These are phyloP conservation scores for Nymphaea colorata DNA, from an alignment of 164 flowering plant species.

Conservation along the genomic window DNA sequence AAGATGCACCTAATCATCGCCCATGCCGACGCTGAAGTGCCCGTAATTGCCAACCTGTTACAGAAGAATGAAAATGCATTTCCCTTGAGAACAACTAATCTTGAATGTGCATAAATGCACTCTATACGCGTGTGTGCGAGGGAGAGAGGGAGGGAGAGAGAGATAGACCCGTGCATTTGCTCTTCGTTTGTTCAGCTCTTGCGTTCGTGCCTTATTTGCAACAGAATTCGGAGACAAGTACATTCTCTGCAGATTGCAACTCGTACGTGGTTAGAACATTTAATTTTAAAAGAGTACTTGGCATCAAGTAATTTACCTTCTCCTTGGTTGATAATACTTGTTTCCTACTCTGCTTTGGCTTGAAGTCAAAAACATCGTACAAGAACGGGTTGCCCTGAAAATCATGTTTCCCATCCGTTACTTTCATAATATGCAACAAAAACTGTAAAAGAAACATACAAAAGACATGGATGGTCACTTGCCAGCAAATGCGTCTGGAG, in stretches of 20 bases:
- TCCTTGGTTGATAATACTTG: conserved; percentile 4
- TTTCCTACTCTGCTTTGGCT: not conserved
- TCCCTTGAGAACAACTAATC: no score
- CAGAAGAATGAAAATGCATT: no score
- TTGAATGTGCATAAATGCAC: no score
- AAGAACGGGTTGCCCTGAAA: conserved; percentile 3
- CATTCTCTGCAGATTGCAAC: conserved; percentile 1
- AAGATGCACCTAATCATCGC: not conserved
- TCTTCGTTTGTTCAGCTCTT: conserved; percentile 3
- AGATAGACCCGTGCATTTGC: not conserved
- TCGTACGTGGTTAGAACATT: no score
- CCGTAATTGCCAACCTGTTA: conserved; percentile 1
- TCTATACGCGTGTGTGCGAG: not conserved
- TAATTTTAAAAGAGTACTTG: no score
- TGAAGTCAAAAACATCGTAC: conserved; percentile 2
- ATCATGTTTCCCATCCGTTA: no score
- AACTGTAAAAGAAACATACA: not conserved
- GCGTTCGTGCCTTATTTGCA: conserved; percentile 1
- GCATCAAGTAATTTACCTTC: not conserved
- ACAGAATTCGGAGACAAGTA: not conserved
- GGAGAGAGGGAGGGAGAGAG: not conserved
- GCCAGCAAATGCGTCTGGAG: conserved; percentile 5
- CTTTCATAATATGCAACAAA: no score
- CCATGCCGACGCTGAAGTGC: not conserved
- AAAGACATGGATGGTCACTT: not conserved